Percentiles rank a stretch among this genome's conserved stretches.
These are phyloP conservation scores for Sextonia rubra DNA, from an alignment of 164 flowering plant genomes.

Conservation along the genomic window DNA sequence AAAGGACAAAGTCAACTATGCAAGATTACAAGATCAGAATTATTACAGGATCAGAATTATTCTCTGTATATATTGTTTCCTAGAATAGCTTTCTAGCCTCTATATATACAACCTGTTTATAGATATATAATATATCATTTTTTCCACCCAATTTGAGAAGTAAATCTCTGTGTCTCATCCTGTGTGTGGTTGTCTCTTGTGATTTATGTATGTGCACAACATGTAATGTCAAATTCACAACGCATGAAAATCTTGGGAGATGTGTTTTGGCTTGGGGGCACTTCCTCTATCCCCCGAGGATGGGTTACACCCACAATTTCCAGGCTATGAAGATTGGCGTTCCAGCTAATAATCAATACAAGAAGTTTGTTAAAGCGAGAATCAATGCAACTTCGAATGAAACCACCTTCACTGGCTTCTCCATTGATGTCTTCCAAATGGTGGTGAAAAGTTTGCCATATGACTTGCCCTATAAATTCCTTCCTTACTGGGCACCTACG, in stretches of 20 bases:
- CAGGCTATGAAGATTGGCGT: slow-evolving; percentile 42
- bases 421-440: slow-evolving; percentile 41
- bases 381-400: slow-evolving; percentile 1
- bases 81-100: no score
- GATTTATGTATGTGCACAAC: no score
- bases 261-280: slow-evolving; percentile 28
- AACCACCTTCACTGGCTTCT: slow-evolving; percentile 34
- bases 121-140: no score
- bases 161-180: no score
- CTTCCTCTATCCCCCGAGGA: slow-evolving; percentile 32
- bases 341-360: slow-evolving; percentile 33
- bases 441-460: slow-evolving; percentile 25
- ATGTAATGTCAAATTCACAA: no score
- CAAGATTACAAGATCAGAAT: no score
- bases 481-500: slow-evolving; percentile 18
- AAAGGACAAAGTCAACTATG: no score
- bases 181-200: no score
- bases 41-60: no score
- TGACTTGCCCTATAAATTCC: slow-evolving; percentile 21
- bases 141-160: no score
- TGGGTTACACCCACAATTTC: slow-evolving; percentile 40
- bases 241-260: slow-evolving; percentile 3
- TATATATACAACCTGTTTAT: no score
- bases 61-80: no score
- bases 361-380: slow-evolving; percentile 37